These are phyloP conservation scores for Salix caprea DNA, from an alignment of 345 rosid genomes.

Conservation along the genomic window DNA sequence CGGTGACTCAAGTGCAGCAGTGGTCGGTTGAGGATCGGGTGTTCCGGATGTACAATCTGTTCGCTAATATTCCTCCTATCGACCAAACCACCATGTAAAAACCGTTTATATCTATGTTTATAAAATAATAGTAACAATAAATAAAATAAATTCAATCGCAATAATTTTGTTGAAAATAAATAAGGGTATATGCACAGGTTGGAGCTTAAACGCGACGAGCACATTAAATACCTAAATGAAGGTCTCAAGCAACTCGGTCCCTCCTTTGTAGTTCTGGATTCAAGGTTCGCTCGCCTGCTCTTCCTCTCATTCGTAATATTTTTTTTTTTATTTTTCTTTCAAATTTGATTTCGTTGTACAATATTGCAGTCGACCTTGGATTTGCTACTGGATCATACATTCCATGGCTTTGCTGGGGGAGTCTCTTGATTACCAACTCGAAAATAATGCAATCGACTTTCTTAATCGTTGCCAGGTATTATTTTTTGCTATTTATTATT, in stretches of 20 bases:
- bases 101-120: too few relatives aligned
- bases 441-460: conserved; percentile 54
- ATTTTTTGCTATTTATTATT: neutral
- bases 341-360: neutral
- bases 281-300: conserved; percentile 44
- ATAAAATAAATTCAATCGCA: too few relatives aligned
- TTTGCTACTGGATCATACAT: conserved; percentile 94
- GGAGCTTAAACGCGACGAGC: conserved; percentile 78
- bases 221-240: conserved; percentile 57
- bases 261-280: conserved; percentile 62
- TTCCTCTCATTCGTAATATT: neutral
- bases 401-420: conserved; percentile 84
- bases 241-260: conserved; percentile 64
- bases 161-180: neutral
- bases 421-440: conserved; percentile 50
- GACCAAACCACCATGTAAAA: conserved; percentile 48
- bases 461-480: conserved; percentile 78
- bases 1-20: conserved; percentile 68
- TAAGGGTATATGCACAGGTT: conserved; percentile 30
- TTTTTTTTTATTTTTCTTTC: neutral
- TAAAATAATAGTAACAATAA: too few relatives aligned
- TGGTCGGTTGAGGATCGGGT: conserved; percentile 55
- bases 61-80: conserved; percentile 41
- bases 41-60: conserved; percentile 48
- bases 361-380: conserved; percentile 82